These are phyloP conservation scores for Exophiala dermatitidis DNA, from an alignment of 2,329 filamentous ascomycete genomes.

Conservation along the genomic window DNA sequence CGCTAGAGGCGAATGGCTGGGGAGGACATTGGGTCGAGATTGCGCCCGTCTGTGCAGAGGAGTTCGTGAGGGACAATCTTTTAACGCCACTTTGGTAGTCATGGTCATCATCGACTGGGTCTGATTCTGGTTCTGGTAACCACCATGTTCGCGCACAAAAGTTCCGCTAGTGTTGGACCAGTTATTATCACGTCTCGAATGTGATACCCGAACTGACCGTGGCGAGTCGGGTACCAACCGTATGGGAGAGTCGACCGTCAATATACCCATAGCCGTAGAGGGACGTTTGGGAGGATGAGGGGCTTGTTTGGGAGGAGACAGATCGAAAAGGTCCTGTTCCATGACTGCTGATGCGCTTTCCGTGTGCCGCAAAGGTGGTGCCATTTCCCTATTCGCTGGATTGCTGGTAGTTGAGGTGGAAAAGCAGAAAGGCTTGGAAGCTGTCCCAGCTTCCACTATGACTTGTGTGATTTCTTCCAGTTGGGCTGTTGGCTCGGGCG, in stretches of 20 bases:
- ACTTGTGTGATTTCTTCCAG: constrained; percentile 28
- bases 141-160: neutral
- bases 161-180: neutral
- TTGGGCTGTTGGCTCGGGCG: constrained; percentile 21
- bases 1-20: constrained; percentile 17
- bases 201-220: constrained; percentile 8
- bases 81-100: constrained; percentile 20
- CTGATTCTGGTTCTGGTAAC: constrained; percentile 1
- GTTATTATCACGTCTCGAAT: neutral
- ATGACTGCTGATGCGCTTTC: constrained; percentile 11
- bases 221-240: constrained; percentile 25
- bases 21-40: constrained; percentile 16
- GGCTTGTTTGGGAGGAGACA: constrained; percentile 23
- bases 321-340: constrained; percentile 24
- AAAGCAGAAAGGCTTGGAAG: constrained; percentile 22
- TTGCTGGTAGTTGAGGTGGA: constrained; percentile 23
- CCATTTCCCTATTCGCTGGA: neutral
- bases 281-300: constrained; percentile 16
- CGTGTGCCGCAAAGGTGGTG: constrained; percentile 9
- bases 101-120: constrained; percentile 10
- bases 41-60: constrained; percentile 19
- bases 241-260: constrained; percentile 21
- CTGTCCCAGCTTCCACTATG: constrained; percentile 22
- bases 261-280: constrained; percentile 26
- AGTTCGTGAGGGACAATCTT: constrained; percentile 14